Base-by-base conservation (phyloP, 2,329 filamentous ascomycete species). In the Plenodomus lindquistii region DNA sequence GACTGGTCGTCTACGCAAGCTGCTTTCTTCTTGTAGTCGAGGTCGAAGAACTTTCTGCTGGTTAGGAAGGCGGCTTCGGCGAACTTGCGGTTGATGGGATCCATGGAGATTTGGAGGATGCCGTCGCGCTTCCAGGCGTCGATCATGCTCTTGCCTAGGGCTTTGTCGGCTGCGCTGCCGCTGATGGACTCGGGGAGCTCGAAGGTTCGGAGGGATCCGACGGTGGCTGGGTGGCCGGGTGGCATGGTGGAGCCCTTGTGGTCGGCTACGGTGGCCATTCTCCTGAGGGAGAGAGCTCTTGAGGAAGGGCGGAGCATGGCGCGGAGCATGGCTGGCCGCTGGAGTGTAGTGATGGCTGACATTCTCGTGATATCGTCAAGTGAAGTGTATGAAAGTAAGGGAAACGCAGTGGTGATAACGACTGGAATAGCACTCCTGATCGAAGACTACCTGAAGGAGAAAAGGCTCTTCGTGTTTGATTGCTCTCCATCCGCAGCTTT, bases 1-100 rank as follows among this genome's bases (percentile, higher is more conserved):
- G 75, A 79, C 50, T 72, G 68, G 13, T 66, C 65, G 52, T 81
- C 75, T 6, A 80, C 65, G 36, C 76, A 78, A 1, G 67, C 64
- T 2, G 68, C 67, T 48, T 81, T 81, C 44, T 75, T 40, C 19
- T 38, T 29, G 19, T 50, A 42, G 11, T 43, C 36, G 1, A 50
- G 21, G 6, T 27, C 16, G 34, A 50, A 50, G 27, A 50, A 50
- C 18, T 47, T 50, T 27, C 47, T 50, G 40, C 48, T 50, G n/a
- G 34, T 39, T 3, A 47, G 40, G 13, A 50, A 50, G 1, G 48
- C 48, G 0, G 48, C 48, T 22, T 47, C 48, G 9, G 48, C 48
- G 18, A 50, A 43, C 36, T 50, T 50, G 27, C 48, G 44, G 16
- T 50, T 50, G 40, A 50, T 50, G 9, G 48, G 48, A 4, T 50